Conservation (phyloP, 2,329 filamentous ascomycete genomes). For the Fusarium hostae region DNA sequence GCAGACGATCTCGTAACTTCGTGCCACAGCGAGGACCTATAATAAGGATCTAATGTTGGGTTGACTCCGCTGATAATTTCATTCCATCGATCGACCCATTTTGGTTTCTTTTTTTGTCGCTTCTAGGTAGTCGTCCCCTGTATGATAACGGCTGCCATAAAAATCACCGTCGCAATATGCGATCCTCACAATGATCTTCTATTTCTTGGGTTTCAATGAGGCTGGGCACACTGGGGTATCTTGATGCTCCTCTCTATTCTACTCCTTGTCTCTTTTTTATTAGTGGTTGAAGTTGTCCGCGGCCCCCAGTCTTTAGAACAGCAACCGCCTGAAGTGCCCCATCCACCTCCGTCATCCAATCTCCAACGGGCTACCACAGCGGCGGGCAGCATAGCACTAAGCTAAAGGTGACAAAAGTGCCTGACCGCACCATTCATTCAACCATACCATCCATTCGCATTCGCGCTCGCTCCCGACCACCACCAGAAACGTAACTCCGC, state of each 20-base stretch:
- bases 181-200: not conserved
- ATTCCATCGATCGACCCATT: slow-evolving; percentile 16
- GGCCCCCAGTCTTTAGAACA: not conserved
- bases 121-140: not conserved
- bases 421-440: slow-evolving; percentile 40
- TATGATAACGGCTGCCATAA: not conserved
- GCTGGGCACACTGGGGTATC: slow-evolving; percentile 30
- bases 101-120: not conserved
- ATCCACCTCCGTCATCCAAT: slow-evolving; percentile 38
- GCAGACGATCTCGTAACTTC: slow-evolving; percentile 27
- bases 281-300: not conserved
- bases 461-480: slow-evolving; percentile 31
- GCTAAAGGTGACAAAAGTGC: slow-evolving; percentile 34
- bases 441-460: not conserved
- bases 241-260: slow-evolving; percentile 7
- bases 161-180: not conserved
- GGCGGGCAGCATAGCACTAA: slow-evolving; percentile 7
- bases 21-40: slow-evolving; percentile 8
- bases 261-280: slow-evolving; percentile 13
- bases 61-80: slow-evolving; percentile 33
- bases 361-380: slow-evolving; percentile 27
- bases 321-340: slow-evolving; percentile 14
- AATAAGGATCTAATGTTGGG: slow-evolving; percentile 9
- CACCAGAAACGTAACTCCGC: slow-evolving; percentile 7
- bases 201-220: slow-evolving; percentile 11